A percentile compares a stretch with the other conserved stretches of the same genome.
These are phyloP conservation scores for Voacanga thouarsii DNA, from an alignment of 257 asterid genomes.

Conservation along the genomic window DNA sequence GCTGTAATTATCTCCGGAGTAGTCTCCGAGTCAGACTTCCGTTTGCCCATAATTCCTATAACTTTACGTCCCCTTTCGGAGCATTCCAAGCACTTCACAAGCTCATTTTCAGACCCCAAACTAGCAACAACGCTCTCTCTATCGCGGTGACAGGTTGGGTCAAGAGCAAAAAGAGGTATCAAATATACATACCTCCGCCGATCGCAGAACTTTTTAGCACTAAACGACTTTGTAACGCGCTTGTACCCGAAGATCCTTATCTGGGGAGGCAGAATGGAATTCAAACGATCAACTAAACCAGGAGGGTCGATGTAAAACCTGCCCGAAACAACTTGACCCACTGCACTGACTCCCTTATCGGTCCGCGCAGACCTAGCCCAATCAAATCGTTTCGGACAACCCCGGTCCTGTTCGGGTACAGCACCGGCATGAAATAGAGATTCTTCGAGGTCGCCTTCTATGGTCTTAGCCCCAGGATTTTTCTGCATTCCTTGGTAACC, in stretches of 20 bases:
- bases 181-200: constrained; percentile 83
- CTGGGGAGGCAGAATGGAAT: constrained; percentile 59
- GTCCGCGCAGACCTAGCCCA: constrained; percentile 95
- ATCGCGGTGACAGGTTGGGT: constrained; percentile 75
- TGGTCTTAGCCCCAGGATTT: constrained; percentile 96
- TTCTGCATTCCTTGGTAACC: constrained; percentile 98
- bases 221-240: constrained; percentile 67
- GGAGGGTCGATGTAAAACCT: constrained; percentile 83
- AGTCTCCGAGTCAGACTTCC: constrained; percentile 30
- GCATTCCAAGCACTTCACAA: constrained; percentile 78
- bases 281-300: constrained; percentile 74
- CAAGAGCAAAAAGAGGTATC: constrained; percentile 86
- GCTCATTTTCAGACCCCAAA: constrained; percentile 66
- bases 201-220: constrained; percentile 93
- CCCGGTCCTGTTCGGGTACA: constrained; percentile 75
- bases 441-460: constrained; percentile 95
- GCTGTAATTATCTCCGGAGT: constrained; percentile 15
- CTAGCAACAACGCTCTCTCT: constrained; percentile 89
- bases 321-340: constrained; percentile 95
- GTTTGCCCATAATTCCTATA: constrained; percentile 67
- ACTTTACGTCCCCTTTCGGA: constrained; percentile 92
- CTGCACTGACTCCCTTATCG: constrained; percentile 98
- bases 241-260: constrained; percentile 76
- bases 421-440: constrained; percentile 77
- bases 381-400: constrained; percentile 56